phyloP scores from a whole-genome alignment of 208 protist genomes.

The Acanthamoeba pearcei region DNA sequence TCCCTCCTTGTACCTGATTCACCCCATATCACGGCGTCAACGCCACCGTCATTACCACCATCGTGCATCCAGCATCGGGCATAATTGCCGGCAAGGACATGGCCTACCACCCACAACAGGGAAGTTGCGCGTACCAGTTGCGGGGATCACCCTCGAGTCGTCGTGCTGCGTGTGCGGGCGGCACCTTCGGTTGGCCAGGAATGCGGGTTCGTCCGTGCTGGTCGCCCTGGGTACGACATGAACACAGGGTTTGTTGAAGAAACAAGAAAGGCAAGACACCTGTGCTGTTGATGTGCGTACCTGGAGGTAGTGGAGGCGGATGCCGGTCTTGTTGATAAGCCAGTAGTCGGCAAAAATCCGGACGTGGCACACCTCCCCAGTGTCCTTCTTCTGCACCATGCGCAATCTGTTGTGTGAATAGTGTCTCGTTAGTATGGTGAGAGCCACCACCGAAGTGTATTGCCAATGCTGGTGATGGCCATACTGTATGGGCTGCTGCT shows the following conservation, averaged over 20 bases:
- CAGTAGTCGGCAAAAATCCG: constrained; percentile 49
- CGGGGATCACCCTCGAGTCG: constrained; percentile 5
- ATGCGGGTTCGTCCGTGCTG: neutral
- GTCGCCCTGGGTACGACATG: neutral
- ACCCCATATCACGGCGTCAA: neutral
- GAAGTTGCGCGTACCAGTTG: neutral
- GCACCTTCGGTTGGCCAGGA: neutral
- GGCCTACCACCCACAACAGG: too few relatives aligned
- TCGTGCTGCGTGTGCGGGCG: neutral
- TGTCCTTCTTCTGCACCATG: neutral
- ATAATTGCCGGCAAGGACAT: neutral
- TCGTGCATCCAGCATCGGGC: neutral
- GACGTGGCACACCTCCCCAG: neutral
- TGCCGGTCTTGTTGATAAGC: constrained; percentile 76
- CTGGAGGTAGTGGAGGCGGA: constrained; percentile 65
- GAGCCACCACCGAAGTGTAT: neutral
- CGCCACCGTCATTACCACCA: neutral
- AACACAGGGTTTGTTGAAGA: neutral
- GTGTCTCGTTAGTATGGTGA: neutral
- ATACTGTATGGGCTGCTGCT: constrained; percentile 16
- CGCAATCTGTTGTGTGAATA: neutral
- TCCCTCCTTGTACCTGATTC: neutral
- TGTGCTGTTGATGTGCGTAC: neutral
- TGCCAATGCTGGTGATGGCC: too few relatives aligned
- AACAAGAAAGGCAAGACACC: neutral